Percentiles rank a stretch among this genome's conserved stretches.
Conservation (phyloP, 2,329 filamentous ascomycete genomes). For the Pseudopyrenochaeta lycopersici region DNA sequence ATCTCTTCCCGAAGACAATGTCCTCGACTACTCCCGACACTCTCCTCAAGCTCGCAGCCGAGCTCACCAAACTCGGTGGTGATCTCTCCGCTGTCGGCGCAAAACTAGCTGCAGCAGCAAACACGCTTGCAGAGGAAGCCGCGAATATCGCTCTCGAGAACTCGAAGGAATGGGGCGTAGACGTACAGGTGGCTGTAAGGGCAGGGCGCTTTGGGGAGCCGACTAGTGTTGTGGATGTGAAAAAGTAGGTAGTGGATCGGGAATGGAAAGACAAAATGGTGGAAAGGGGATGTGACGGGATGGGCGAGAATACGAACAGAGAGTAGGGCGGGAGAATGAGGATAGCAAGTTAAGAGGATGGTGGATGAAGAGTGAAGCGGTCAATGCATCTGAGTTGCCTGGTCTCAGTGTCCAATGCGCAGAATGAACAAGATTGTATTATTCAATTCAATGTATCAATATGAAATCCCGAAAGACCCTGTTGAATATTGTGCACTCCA, state of each 20-base stretch:
- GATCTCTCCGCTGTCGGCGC: constrained; percentile 21
- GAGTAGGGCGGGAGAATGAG: too few relatives aligned
- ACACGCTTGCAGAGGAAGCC: constrained; percentile 29
- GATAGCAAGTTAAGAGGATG: background rate
- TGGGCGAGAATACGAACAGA: too few relatives aligned
- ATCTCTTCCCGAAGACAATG: too few relatives aligned
- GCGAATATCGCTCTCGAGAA: constrained; percentile 32
- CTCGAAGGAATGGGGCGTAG: constrained; percentile 31
- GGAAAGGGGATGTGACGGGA: background rate
- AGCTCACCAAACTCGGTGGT: constrained; percentile 22
- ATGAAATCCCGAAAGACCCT: too few relatives aligned
- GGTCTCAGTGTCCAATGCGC: too few relatives aligned
- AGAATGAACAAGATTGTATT: too few relatives aligned
- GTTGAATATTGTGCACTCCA: too few relatives aligned
- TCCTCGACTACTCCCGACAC: constrained; percentile 25
- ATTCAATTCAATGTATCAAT: too few relatives aligned
- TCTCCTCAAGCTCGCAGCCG: constrained; percentile 30
- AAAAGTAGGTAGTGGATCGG: constrained; percentile 5
- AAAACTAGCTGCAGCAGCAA: constrained; percentile 24
- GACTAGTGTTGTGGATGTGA: constrained; percentile 16
- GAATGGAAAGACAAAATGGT: background rate
- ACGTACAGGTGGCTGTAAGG: constrained; percentile 30
- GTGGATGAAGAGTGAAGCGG: too few relatives aligned
- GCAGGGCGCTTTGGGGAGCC: constrained; percentile 10
- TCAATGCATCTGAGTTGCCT: too few relatives aligned